Conservation (phyloP, 1,139 yeast species). For the Yarrowia galli region DNA sequence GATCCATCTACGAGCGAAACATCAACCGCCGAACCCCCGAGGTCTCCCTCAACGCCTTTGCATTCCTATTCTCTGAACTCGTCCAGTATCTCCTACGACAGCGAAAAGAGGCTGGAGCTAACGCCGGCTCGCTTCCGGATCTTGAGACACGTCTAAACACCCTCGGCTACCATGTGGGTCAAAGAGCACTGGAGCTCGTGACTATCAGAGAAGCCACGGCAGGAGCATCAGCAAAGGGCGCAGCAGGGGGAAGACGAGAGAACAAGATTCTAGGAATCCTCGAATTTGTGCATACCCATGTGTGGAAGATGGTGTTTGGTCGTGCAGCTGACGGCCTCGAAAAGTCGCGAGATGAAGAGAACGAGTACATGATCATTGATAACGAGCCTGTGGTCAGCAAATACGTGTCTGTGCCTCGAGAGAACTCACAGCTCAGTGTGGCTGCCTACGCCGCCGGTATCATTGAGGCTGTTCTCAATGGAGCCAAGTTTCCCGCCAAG, state of each 20-base stretch:
- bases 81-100: slow-evolving; percentile 65
- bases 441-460: slow-evolving; percentile 91
- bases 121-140: slow-evolving; percentile 59
- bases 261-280: slow-evolving; percentile 75
- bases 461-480: slow-evolving; percentile 85
- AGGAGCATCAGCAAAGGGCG: slow-evolving; percentile 21
- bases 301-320: slow-evolving; percentile 87
- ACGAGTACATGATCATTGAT: slow-evolving; percentile 85
- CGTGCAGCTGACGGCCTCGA: slow-evolving; percentile 86
- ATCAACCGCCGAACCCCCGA: slow-evolving; percentile 69
- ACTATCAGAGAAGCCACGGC: slow-evolving; percentile 73
- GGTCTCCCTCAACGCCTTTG: slow-evolving; percentile 69
- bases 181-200: slow-evolving; percentile 63
- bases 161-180: slow-evolving; percentile 76
- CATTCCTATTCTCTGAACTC: slow-evolving; percentile 75
- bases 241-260: slow-evolving; percentile 60
- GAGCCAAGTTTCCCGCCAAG: slow-evolving; percentile 77
- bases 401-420: slow-evolving; percentile 81
- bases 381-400: slow-evolving; percentile 77
- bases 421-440: slow-evolving; percentile 78
- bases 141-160: slow-evolving; percentile 77
- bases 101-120: slow-evolving; percentile 62
- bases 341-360: slow-evolving; percentile 78
- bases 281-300: slow-evolving; percentile 80
- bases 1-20: slow-evolving; percentile 69